phyloP scores from a whole-genome alignment of 1,139 yeast species.

The Saccharomycopsis hybrid region DNA sequence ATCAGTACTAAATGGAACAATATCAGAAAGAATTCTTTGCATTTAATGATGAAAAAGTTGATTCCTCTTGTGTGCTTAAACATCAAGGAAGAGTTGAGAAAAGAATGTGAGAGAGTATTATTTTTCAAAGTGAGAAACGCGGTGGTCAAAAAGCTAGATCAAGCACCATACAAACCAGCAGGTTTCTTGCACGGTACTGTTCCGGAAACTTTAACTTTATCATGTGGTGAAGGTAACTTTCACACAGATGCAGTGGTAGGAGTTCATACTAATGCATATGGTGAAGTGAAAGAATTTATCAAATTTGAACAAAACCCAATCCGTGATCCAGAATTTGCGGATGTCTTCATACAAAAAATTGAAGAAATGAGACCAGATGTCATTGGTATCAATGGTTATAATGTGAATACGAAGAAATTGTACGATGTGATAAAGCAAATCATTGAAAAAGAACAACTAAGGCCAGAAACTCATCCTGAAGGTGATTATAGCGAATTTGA shows the following conservation, averaged over 20 bases:
- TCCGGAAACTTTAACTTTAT: slow-evolving; percentile 75
- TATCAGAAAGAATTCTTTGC: slow-evolving; percentile 62
- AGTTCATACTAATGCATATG: slow-evolving; percentile 69
- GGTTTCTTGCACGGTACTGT: slow-evolving; percentile 73
- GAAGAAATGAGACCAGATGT: slow-evolving; percentile 69
- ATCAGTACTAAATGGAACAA: slow-evolving; percentile 77
- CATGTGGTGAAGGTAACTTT: slow-evolving; percentile 82
- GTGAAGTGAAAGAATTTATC: slow-evolving; percentile 67
- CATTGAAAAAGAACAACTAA: slow-evolving; percentile 49
- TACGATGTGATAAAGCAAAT: slow-evolving; percentile 52
- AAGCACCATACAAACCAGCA: slow-evolving; percentile 85
- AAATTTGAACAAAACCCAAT: slow-evolving; percentile 71
- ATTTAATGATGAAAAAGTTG: slow-evolving; percentile 60
- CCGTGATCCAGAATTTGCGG: slow-evolving; percentile 48
- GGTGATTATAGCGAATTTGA: slow-evolving; percentile 20
- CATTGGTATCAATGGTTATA: slow-evolving; percentile 82
- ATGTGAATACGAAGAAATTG: slow-evolving; percentile 62
- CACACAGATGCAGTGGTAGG: slow-evolving; percentile 84
- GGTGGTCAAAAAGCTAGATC: slow-evolving; percentile 70
- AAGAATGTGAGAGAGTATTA: slow-evolving; percentile 68
- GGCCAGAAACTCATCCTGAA: slow-evolving; percentile 23
- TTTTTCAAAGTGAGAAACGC: slow-evolving; percentile 63
- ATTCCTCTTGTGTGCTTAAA: slow-evolving; percentile 64
- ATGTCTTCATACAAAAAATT: slow-evolving; percentile 50
- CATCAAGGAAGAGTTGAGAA: slow-evolving; percentile 77